These are phyloP conservation scores for Ceratocystis lukuohia DNA, from an alignment of 2,329 filamentous ascomycete genomes.

Conservation along the genomic window DNA sequence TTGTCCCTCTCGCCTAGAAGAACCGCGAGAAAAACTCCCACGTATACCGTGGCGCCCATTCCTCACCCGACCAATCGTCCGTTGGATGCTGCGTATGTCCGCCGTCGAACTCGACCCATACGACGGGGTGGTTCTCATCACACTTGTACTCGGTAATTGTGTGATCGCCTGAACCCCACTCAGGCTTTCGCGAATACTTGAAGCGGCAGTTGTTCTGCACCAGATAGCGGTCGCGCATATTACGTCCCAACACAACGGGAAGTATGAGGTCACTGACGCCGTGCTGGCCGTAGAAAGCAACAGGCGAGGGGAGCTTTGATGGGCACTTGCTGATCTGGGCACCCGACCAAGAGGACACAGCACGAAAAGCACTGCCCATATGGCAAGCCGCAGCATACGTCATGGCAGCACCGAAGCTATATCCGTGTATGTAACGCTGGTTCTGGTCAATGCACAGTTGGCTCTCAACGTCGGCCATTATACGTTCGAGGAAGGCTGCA, in stretches of 20 bases:
- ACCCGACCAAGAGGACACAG: conserved; percentile 26
- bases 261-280: conserved; percentile 28
- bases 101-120: conserved; percentile 24
- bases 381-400: conserved; percentile 31
- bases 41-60: conserved; percentile 11
- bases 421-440: conserved; percentile 32
- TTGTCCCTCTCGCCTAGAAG: conserved; percentile 8
- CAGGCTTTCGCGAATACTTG: conserved; percentile 22
- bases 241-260: conserved; percentile 25
- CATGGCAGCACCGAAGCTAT: conserved; percentile 33
- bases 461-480: conserved; percentile 28
- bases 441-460: conserved; percentile 32
- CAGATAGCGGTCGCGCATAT: conserved; percentile 28
- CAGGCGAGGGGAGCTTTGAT: conserved; percentile 25
- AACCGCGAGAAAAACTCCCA: conserved; percentile 20
- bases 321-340: conserved; percentile 26
- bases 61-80: conserved; percentile 8
- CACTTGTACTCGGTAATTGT: conserved; percentile 25
- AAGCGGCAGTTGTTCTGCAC: conserved; percentile 27
- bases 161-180: conserved; percentile 20
- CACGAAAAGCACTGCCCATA: conserved; percentile 27
- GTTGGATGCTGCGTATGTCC: conserved; percentile 16
- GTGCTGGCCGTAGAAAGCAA: conserved; percentile 30
- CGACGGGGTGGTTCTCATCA: conserved; percentile 23
- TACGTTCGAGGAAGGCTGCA: conserved; percentile 29